Base-by-base conservation (phyloP, 2,329 filamentous ascomycete species). In the Ceratocystis alfenasii region DNA sequence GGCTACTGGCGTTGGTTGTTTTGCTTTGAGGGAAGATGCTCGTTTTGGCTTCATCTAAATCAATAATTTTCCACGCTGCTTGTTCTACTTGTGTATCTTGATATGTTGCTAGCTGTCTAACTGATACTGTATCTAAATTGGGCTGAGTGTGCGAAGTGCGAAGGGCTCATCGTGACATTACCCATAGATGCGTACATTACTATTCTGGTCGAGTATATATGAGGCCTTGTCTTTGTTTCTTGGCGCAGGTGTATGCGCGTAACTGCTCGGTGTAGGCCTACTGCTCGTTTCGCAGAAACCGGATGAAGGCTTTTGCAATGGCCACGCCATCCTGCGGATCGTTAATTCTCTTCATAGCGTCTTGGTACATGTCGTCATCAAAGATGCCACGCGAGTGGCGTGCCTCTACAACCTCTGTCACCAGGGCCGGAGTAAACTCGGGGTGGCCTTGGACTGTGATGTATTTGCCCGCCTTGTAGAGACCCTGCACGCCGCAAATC, bases 391-490 rank as follows among this genome's bases (percentile, higher is more conserved):
- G 78, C 33, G 79, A 77, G 72, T 88, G 83, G 66, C 91, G 81
- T 68, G 81, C 76, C 68, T 81, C 79, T 65, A 93, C 75, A 46
- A 95, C 75, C 73, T 90, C 86, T 20, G 76, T 78, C 70, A 91
- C 83, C 69, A 95, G 91, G 17, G 84, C 81, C 67, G 80, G 79
- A 3, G 81, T 88, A 73, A 93, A 94, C 74, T 96, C 91, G 0
- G 90, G 91, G 74, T 95, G 90, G 5, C 90, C 90, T 77, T 96
- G 90, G 1, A 95, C 83, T 0, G 89, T 86, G 68, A 95, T 86
- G 68, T 89, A 78, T 45, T 81, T 80, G 53, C 80, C 78, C 7
- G 85, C 82, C 22, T 80, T 75, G 73, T 94, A 88, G 82, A 95
- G 90, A 68, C 86, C 88, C 74, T 95, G 90, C n/a, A 90, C 85